Conservation (phyloP, 257 asterid species). For the Striga asiatica region DNA sequence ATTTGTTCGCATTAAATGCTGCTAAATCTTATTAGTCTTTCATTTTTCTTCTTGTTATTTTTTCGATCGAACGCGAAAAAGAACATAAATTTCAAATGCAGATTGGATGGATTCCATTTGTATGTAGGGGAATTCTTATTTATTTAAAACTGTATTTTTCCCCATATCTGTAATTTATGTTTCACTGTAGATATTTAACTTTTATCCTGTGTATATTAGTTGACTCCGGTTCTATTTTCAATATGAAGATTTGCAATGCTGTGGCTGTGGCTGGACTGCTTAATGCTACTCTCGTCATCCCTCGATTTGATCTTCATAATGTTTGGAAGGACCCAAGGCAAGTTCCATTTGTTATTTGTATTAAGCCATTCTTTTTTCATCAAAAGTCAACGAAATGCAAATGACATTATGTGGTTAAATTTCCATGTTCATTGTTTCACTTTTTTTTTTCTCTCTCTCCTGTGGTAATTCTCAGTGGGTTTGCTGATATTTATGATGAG, state of each 20-base stretch:
- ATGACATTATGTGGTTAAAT: not conserved
- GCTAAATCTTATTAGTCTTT: no score
- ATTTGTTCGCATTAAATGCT: no score
- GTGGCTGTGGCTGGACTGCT: conserved; percentile 79
- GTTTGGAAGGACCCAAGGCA: conserved; percentile 88
- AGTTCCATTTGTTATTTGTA: conserved; percentile 8
- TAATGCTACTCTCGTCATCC: conserved; percentile 74
- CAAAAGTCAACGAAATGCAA: not conserved
- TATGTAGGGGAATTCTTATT: not conserved
- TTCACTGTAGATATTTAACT: no score
- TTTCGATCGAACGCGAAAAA: no score
- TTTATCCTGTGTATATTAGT: not conserved
- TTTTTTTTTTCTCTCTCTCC: conserved; percentile 1
- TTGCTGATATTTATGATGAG: conserved; percentile 75
- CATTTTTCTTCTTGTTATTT: no score
- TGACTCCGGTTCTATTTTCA: not conserved
- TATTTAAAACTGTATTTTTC: not conserved
- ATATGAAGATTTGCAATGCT: conserved; percentile 73
- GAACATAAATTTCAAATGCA: no score
- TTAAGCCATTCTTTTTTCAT: conserved; percentile 1
- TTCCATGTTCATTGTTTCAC: not conserved
- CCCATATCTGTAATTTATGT: not conserved
- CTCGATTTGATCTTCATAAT: conserved; percentile 62
- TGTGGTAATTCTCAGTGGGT: conserved; percentile 37
- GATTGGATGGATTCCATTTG: no score